Base-by-base conservation (phyloP, 1,284 basidiomycete species). In the Marasmius sp. region DNA sequence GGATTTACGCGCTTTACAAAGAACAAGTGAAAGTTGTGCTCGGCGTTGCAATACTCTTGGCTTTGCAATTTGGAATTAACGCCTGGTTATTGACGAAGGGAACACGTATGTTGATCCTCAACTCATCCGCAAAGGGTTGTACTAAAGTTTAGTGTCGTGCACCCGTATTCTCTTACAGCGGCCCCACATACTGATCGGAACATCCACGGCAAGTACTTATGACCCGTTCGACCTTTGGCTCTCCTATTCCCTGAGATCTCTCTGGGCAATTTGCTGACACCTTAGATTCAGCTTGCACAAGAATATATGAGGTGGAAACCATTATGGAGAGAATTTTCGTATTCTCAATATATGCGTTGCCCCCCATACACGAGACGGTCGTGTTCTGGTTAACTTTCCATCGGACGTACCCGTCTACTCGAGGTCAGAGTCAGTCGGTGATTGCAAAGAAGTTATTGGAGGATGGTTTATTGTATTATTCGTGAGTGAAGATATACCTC, bases 401-500 rank as follows among this genome's bases (percentile, higher is more conserved):
- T 56, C 77, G 77, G n/a, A 83, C 82, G 2, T 67, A 78, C 2
- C 76, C 76, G 12, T 72, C 79, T 1, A 68, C 83, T 33, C 73
- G 74, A 22, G 69, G 74, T 38, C 75, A 75, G 54, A 70, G 77
- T 43, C 72, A 78, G 0, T 74, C 78, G 9, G 77, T 76, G 58
- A 77, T 84, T 34, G 69, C 81, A 57, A 76, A 75, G 60, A 72
- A 77, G 18, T 69, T 86, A 27, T 73, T 86, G 18, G 75, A 80
- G 70, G 84, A 85, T 66, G 85, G 84, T 3, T 57, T 85, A 20
- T 62, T 84, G 8, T 85, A 86, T 66, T 86, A 84, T 66, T 79
- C 77, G 84, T 83, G 56, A 27, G 71, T 27, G 27, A 27, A 2
- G 27, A 27, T 27, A 27, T 63, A 27, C 27, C 5, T 5, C 5